Evolutionary conservation across 805 yeast genomes (phyloP), one percentile per base, ranked within the genome.

Genomic region (Spathaspora girioi): DNA sequence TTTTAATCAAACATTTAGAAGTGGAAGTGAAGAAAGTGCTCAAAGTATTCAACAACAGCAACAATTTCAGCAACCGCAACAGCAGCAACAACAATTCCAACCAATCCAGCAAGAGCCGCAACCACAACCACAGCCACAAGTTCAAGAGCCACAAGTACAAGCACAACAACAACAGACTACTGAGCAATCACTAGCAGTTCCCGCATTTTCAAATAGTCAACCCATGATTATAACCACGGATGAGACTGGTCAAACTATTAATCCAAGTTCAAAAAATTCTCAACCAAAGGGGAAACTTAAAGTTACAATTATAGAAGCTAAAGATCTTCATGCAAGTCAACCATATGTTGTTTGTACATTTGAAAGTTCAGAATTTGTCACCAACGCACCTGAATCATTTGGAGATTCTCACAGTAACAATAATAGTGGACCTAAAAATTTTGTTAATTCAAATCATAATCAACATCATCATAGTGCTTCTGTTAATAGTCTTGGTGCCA

Each of bases 341-440:
- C 97, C 97, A 2, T 87, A 91, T 66, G 96, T 89, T 17, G 97
- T 91, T 38, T 89, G 96, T 68, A 87, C 96, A 10, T 91, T 88
- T 73, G 96, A 90, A 66, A 86, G 93, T 54, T 86, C 96, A 1
- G 98, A 94, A 70, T 88, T 85, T 57, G 91, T 93, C 53, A 84
- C 96, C 23, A 83, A 84, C 55, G 92, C 91, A 4, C 90, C 96
- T 1, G 87, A 78, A 47, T 75, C 79, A 23, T 64, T 60, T 53
- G 68, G 72, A 7, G 67, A 65, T 45, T 62, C 67, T 1, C 71
- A 69, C 60, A 18, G 43, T 50, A 14, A 38, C 26, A 23, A 23
- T 6, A 23, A 23, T 23, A 23, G 26, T 19, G 32, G 46, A 10
- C 43, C 49, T 17, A 51, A 49, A 23, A 50, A 53, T 41, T 12